phyloP scores from a whole-genome alignment of 2,329 filamentous ascomycete genomes.

The Colletotrichum liriopes region DNA sequence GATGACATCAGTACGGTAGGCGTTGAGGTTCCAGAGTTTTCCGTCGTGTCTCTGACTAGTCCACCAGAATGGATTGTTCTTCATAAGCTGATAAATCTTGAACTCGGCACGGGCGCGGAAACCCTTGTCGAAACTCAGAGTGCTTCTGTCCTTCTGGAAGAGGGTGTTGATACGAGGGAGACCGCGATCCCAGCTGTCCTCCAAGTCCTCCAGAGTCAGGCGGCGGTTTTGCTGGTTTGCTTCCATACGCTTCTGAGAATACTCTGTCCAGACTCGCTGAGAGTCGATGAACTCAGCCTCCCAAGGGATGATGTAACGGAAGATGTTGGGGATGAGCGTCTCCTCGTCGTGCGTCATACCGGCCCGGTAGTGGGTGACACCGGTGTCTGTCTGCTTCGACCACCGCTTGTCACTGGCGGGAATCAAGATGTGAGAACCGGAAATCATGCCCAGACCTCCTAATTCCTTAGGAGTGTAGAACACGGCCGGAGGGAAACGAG shows the following conservation, averaged over 20 bases:
- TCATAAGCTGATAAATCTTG: slow-evolving; percentile 99
- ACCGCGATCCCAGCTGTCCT: slow-evolving; percentile 98
- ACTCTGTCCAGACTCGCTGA: slow-evolving; percentile 98
- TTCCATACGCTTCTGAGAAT: slow-evolving; percentile 96
- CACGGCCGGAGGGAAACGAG: slow-evolving; percentile 96
- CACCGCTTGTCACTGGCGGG: slow-evolving; percentile 97
- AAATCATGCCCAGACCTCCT: slow-evolving; percentile 98
- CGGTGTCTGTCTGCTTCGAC: slow-evolving; percentile 98
- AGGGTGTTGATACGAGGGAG: slow-evolving; percentile 97
- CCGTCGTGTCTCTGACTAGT: slow-evolving; percentile 97
- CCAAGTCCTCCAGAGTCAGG: slow-evolving; percentile 93
- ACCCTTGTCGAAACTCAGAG: slow-evolving; percentile 97
- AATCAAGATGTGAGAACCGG: slow-evolving; percentile 97
- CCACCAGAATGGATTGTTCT: slow-evolving; percentile 99
- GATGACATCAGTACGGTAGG: slow-evolving; percentile 96
- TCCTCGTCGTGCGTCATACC: slow-evolving; percentile 99
- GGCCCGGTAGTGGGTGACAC: slow-evolving; percentile 95
- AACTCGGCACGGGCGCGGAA: slow-evolving; percentile 97
- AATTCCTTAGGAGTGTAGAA: slow-evolving; percentile 99
- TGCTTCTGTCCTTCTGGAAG: slow-evolving; percentile 98
- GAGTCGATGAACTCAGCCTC: slow-evolving; percentile 99
- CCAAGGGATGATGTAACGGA: slow-evolving; percentile 99
- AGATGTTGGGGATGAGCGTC: slow-evolving; percentile 98
- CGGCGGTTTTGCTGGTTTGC: slow-evolving; percentile 97
- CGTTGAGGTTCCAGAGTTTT: slow-evolving; percentile 97